Evolutionary conservation across 1,284 basidiomycete species (phyloP).

Genomic region (Sporisorium sorghi): DNA sequence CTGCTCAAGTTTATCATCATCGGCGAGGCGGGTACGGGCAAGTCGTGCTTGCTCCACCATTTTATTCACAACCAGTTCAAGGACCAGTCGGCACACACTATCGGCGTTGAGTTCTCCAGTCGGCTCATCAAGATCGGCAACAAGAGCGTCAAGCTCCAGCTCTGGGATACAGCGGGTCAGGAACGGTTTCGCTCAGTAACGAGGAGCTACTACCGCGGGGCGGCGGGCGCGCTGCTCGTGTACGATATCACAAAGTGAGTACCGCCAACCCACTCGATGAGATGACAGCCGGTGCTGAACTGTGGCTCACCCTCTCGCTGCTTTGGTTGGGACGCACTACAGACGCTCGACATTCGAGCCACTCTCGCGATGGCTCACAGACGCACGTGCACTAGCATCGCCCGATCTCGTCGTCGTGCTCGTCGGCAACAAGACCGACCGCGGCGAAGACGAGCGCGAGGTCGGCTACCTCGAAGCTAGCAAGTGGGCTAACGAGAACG

Average conservation of each 20-base stretch:
- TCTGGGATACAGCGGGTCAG: slow-evolving; percentile 65
- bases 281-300: no score
- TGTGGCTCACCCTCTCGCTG: background rate
- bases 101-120: slow-evolving; percentile 94
- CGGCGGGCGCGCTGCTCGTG: slow-evolving; percentile 80
- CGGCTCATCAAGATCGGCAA: slow-evolving; percentile 87
- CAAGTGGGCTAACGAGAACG: slow-evolving; percentile 92
- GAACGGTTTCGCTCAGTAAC: slow-evolving; percentile 83
- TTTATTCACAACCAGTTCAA: slow-evolving; percentile 96
- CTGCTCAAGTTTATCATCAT: slow-evolving; percentile 98
- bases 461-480: slow-evolving; percentile 94
- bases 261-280: no score
- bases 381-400: slow-evolving; percentile 86
- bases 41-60: slow-evolving; percentile 94
- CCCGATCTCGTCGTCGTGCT: slow-evolving; percentile 89
- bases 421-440: slow-evolving; percentile 94
- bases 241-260: slow-evolving; percentile 89
- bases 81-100: slow-evolving; percentile 95
- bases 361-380: slow-evolving; percentile 86
- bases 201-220: slow-evolving; percentile 93
- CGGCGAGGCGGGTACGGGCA: slow-evolving; percentile 94
- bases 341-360: slow-evolving; percentile 77
- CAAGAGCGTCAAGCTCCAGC: slow-evolving; percentile 87
- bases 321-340: background rate
- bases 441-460: slow-evolving; percentile 86